These are phyloP conservation scores for Brassica juncea DNA, from an alignment of 345 rosid species.

Conservation along the genomic window DNA sequence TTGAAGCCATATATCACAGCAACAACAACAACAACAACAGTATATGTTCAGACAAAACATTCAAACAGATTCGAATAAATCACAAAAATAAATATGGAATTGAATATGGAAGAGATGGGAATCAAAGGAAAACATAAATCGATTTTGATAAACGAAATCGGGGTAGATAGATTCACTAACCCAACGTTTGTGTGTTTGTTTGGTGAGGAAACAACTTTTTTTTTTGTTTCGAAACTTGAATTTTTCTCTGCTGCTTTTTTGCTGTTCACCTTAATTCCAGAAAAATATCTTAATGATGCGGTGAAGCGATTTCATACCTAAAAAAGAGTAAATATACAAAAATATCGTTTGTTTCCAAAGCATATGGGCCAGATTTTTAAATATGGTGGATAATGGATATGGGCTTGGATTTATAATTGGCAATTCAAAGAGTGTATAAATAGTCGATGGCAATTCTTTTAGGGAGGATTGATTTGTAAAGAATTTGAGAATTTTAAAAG, in stretches of 20 bases:
- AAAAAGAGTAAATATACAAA: background rate
- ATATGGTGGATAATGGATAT: background rate
- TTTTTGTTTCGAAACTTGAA: conserved; percentile 29
- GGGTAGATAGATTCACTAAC: conserved; percentile 29
- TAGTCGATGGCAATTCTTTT: too few relatives aligned
- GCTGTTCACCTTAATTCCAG: background rate
- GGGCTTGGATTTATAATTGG: conserved; percentile 6
- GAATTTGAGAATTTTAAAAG: too few relatives aligned
- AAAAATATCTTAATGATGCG: conserved; percentile 22
- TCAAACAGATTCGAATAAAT: background rate
- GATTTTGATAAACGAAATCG: conserved; percentile 1
- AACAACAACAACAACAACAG: background rate
- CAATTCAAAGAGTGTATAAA: background rate
- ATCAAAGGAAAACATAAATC: background rate
- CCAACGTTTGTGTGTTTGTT: conserved; percentile 30
- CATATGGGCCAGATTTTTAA: conserved; percentile 11
- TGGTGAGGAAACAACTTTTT: conserved; percentile 15
- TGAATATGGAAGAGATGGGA: background rate
- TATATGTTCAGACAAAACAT: background rate
- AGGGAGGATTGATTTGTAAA: too few relatives aligned
- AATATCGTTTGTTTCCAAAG: conserved; percentile 7
- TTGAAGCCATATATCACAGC: background rate
- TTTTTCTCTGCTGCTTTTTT: conserved; percentile 5
- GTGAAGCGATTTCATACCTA: conserved; percentile 37
- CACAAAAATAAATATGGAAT: background rate